These are phyloP conservation scores for Salix viminalis DNA, from an alignment of 345 rosid genomes.

Conservation along the genomic window DNA sequence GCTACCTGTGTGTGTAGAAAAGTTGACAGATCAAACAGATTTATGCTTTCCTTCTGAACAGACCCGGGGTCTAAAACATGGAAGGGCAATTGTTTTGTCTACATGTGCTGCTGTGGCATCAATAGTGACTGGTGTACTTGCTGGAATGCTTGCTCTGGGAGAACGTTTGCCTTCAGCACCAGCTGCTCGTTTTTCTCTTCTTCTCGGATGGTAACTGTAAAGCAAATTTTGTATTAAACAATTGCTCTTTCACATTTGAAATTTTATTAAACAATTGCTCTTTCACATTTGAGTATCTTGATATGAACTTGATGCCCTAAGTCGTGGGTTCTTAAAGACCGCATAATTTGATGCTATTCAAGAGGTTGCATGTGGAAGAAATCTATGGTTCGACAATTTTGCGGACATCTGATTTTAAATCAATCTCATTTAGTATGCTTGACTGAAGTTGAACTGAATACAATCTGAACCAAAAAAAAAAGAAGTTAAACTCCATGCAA, in stretches of 20 bases:
- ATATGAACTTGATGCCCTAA: background rate
- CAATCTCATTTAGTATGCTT: background rate
- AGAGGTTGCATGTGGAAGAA: background rate
- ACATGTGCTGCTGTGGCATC: constrained; percentile 98
- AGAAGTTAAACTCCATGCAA: background rate
- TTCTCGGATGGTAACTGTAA: constrained; percentile 68
- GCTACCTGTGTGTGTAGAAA: background rate
- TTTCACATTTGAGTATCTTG: no score
- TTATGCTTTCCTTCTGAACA: constrained; percentile 23
- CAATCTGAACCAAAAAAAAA: background rate
- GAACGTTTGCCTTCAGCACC: constrained; percentile 84
- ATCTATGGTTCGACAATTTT: background rate
- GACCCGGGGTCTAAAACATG: constrained; percentile 94
- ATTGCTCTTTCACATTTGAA: background rate
- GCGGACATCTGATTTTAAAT: background rate
- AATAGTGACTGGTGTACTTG: constrained; percentile 88
- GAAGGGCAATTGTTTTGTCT: constrained; percentile 88
- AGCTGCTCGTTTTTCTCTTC: constrained; percentile 61
- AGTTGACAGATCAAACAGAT: background rate
- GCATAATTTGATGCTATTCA: background rate
- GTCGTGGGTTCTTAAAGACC: background rate
- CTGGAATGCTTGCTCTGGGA: constrained; percentile 93
- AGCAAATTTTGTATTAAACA: background rate
- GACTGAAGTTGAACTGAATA: background rate
- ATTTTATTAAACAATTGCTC: no score